phyloP scores from a whole-genome alignment of 371 early-diverging fungal species.

The Rhizopus arrhizus region DNA sequence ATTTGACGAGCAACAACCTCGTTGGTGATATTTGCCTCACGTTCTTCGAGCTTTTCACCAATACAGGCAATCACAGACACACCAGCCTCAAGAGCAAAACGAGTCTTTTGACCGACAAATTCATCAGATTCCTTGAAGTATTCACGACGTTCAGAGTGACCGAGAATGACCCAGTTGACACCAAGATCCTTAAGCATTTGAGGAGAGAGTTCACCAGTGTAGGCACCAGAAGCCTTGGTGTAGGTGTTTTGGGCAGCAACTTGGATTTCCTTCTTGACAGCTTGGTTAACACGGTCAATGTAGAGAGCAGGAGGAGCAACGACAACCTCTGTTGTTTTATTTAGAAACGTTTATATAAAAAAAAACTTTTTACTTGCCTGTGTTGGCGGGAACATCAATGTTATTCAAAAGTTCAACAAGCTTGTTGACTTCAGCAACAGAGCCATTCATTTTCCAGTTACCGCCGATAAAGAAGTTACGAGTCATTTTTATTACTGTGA shows the following conservation, averaged over 20 bases:
- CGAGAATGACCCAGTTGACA: constrained; percentile 96
- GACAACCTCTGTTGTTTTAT: constrained; percentile 80
- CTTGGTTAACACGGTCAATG: constrained; percentile 79
- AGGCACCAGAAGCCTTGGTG: constrained; percentile 88
- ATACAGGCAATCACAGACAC: constrained; percentile 96
- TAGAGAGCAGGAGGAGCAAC: constrained; percentile 96
- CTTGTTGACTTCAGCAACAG: constrained; percentile 66
- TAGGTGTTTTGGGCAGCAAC: constrained; percentile 98
- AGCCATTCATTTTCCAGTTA: constrained; percentile 99
- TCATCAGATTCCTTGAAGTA: constrained; percentile 92
- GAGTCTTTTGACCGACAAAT: constrained; percentile 86
- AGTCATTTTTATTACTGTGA: constrained; percentile 39
- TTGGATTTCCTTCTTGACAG: constrained; percentile 79
- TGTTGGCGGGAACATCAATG: constrained; percentile 48
- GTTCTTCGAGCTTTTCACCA: constrained; percentile 96
- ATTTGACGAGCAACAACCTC: constrained; percentile 92
- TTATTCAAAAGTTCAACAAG: constrained; percentile 79
- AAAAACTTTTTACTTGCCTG: constrained; percentile 33
- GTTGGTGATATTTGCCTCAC: constrained; percentile 85
- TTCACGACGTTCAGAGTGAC: constrained; percentile 99
- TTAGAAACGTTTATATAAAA: too few relatives aligned
- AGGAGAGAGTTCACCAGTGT: constrained; percentile 98
- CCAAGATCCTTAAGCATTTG: constrained; percentile 95
- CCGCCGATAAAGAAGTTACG: constrained; percentile 75
- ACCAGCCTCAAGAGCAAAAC: constrained; percentile 84